Percentiles rank a stretch among this genome's conserved stretches.
phyloP scores from a whole-genome alignment of 306 rosid genomes.

The Citrullus colocynthis region DNA sequence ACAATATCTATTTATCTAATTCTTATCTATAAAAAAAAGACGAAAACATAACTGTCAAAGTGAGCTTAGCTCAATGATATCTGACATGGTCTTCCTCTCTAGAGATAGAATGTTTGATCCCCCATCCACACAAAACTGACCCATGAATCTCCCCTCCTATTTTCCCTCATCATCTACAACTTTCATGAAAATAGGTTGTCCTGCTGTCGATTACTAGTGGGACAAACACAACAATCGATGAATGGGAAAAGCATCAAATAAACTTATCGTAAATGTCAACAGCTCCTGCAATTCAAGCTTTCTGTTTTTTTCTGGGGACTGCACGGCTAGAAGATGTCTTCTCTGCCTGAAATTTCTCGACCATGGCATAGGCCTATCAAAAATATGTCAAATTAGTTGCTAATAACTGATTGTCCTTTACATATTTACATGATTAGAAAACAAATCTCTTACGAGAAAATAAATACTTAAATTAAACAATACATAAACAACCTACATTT shows the following conservation, averaged over 20 bases:
- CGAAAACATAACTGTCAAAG: neutral
- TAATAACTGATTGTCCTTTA: neutral
- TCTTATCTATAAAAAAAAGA: neutral
- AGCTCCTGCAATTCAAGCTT: neutral
- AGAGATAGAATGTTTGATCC: no score
- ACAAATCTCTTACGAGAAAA: neutral
- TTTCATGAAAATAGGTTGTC: neutral
- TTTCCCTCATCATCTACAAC: neutral
- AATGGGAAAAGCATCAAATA: neutral
- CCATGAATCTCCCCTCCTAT: neutral
- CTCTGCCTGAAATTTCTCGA: constrained; percentile 57
- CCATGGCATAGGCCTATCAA: constrained; percentile 62
- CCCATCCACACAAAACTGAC: neutral
- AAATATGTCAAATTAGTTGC: neutral
- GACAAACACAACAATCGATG: neutral
- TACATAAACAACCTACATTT: neutral
- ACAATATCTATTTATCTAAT: neutral
- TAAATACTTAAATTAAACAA: neutral
- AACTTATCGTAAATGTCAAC: neutral
- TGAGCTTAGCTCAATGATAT: no score
- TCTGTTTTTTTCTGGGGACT: neutral
- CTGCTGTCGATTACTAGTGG: neutral
- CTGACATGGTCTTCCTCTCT: no score
- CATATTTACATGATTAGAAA: neutral
- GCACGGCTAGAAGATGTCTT: constrained; percentile 10